These are phyloP conservation scores for Apiospora arundinis DNA, from an alignment of 2,329 filamentous ascomycete species.

Conservation along the genomic window DNA sequence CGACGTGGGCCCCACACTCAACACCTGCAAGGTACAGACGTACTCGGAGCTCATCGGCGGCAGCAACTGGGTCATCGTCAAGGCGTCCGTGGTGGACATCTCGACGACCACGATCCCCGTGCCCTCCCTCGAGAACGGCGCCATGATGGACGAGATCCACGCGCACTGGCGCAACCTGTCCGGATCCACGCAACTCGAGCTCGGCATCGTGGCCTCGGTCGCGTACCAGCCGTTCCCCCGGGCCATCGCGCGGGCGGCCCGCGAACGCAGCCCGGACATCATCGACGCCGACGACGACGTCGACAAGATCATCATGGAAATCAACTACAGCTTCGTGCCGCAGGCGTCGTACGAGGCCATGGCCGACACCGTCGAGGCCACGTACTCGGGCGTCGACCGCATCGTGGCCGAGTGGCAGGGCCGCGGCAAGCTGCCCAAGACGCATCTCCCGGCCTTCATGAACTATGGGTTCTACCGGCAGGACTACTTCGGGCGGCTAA, in stretches of 20 bases:
- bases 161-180: constrained; percentile 42
- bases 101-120: constrained; percentile 46
- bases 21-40: constrained; percentile 53
- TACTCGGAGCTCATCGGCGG: constrained; percentile 53
- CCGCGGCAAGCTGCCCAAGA: constrained; percentile 41
- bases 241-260: constrained; percentile 42
- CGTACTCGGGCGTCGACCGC: constrained; percentile 43
- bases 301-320: constrained; percentile 49
- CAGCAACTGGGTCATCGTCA: constrained; percentile 50
- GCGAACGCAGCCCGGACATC: constrained; percentile 43
- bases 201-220: constrained; percentile 41
- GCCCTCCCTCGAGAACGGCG: constrained; percentile 35
- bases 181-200: constrained; percentile 33
- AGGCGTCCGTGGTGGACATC: constrained; percentile 42
- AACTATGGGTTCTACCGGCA: constrained; percentile 50
- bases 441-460: constrained; percentile 50
- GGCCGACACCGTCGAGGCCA: constrained; percentile 40
- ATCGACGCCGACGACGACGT: constrained; percentile 46
- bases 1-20: constrained; percentile 48
- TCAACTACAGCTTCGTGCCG: constrained; percentile 48
- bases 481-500: constrained; percentile 49
- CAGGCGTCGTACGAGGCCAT: constrained; percentile 40
- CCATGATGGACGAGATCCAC: constrained; percentile 41
- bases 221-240: constrained; percentile 48
- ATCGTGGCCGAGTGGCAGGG: constrained; percentile 40